Evolutionary conservation across 2,329 filamentous ascomycete genomes (phyloP), one percentile per base, ranked within the genome.

Genomic region (Colletotrichum noveboracense): DNA sequence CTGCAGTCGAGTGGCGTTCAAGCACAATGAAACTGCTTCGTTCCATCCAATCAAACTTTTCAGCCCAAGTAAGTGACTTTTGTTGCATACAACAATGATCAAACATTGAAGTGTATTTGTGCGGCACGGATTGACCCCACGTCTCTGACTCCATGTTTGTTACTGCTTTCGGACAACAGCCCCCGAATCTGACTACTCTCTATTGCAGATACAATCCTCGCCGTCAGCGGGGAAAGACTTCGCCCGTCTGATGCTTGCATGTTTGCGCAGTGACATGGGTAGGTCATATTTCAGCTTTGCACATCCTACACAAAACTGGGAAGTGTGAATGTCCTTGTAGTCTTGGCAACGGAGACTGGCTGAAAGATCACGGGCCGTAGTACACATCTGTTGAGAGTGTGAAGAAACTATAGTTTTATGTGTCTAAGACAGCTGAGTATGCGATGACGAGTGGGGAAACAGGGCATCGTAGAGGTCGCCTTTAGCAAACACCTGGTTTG

Each of bases 31-130:
- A 2, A 1, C 9, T 48, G 18, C 18, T 10, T 3, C 18, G 8
- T 1, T 4, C 0, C 38, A 48, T 7, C 38, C 9, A 43, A n/a
- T 12, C 1, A 12, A 3, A n/a, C 0, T 48, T 1, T 48, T 48
- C 38, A 48, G 18, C 18, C 9, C 5, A 48, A n/a, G 38, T 0
- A 7, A 48, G 38, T 6, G 38, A n/a, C 38, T 12, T n/a, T 18
- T 0, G 9, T 48, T 48, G 38, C 38, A 18, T n/a, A 48, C 18
- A n/a, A n/a, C 38, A 48, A 48, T 48, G 3, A 10, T 48, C 1
- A 12, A 48, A 48, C 12, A 48, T 4, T 6, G 5, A n/a, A 12
- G 18, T n/a, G 18, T 1, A 43, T n/a, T n/a, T 12, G 18, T 12
- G 38, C 18, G 9, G 38, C 18, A 43, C 18, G 8, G 5, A n/a